phyloP scores from a whole-genome alignment of 2,329 filamentous ascomycete genomes.

The Chalaropsis thielavioides region DNA sequence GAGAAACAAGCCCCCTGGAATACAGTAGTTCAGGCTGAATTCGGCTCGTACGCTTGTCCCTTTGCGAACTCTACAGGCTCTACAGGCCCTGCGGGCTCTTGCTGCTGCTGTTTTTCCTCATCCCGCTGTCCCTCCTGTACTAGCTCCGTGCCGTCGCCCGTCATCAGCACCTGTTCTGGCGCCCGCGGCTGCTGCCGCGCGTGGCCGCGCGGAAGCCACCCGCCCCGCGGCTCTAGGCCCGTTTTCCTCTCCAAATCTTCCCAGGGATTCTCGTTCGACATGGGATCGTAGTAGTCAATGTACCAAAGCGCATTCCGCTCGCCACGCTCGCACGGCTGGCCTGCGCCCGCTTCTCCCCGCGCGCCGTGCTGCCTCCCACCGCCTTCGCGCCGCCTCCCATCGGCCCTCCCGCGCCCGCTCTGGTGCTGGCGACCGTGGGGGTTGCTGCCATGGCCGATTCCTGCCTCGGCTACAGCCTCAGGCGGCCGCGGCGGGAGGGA shows the following conservation, averaged over 20 bases:
- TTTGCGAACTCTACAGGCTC: neutral
- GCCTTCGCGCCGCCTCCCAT: neutral
- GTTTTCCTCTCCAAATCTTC: constrained; percentile 36
- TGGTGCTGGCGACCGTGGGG: neutral
- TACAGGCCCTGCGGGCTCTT: neutral
- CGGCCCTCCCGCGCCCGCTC: neutral
- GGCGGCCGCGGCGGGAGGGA: neutral
- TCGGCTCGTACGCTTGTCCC: neutral
- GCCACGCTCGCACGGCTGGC: constrained; percentile 21
- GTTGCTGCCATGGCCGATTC: neutral
- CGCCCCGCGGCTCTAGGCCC: constrained; percentile 31
- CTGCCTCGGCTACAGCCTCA: neutral
- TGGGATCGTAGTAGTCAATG: constrained; percentile 52
- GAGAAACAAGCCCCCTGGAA: neutral
- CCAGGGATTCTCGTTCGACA: constrained; percentile 63
- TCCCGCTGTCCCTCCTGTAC: neutral
- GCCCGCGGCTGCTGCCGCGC: constrained; percentile 7
- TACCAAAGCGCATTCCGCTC: constrained; percentile 36
- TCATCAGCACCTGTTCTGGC: neutral
- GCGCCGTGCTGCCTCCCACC: neutral
- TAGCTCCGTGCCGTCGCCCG: neutral
- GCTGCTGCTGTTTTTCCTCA: neutral
- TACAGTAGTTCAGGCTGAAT: neutral
- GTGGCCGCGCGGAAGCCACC: constrained; percentile 29
- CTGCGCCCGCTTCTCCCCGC: neutral